Base-by-base conservation (phyloP, 768 basidiomycete species). In the Agaricus blazei region DNA sequence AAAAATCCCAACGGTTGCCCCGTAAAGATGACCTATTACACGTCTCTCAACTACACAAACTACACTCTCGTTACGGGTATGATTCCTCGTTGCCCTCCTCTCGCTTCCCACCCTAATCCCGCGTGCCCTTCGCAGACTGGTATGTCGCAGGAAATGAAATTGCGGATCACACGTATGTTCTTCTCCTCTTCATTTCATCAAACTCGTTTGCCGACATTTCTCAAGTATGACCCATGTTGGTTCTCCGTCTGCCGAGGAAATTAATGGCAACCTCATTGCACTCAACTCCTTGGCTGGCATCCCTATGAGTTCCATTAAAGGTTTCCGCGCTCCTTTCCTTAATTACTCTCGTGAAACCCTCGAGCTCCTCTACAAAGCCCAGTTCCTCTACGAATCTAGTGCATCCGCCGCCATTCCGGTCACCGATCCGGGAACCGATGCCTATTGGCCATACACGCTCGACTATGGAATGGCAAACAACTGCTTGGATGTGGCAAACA, bases 121-220 rank as follows among this genome's bases (percentile, higher is more conserved):
- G 34, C 41, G 43, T 48, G 51, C 44, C 41, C 56, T 48, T 41
- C 51, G 41, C 73, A 72, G 87, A 89, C 66, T 90, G 85, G 86
- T 90, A 72, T 66, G 87, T 89, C 29, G 85, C 84, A 3, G 89
- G 89, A 23, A 90, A 90, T 65, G 90, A 92, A 66, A 90, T 92
- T 60, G 87, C 85, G 29, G 87, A 88, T 69, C 84, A 87, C 65
- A 85, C 87, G 81, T 85, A 68, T 62, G 81, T 74, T 42, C 58
- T 43, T 50, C 45, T 42, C 46, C 28, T 61, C 36, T 37, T 37
- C 27, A 41, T 28, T 42, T 57, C 37, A 53, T n/a, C 43, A n/a
- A 7, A 8, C 34, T 8, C 3, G 8, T 4, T 34, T 11, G 55
- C 50, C 51, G 15, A 51, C 49, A 37, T 51, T 23, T 31, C 43